Base-by-base conservation (phyloP, 2,329 filamentous ascomycete genomes). In the Fusarium duplospermum region DNA sequence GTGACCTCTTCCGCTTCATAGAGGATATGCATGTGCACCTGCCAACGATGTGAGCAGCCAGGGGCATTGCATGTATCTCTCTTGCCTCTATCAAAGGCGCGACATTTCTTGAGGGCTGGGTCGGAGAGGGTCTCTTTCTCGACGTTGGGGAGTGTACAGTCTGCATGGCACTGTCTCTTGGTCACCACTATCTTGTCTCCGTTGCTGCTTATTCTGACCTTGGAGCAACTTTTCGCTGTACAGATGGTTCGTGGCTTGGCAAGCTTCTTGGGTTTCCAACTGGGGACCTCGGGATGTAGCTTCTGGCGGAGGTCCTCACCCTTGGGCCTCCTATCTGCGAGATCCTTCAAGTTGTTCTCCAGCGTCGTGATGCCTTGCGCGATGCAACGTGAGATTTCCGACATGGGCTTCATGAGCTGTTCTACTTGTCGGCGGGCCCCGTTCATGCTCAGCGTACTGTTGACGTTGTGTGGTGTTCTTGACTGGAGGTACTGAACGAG, bases 391-490 rank as follows among this genome's bases (percentile, higher is more conserved):
- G 76, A 61, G 5, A 78, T 66, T 0, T 57, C 31, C 2, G 76
- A 70, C 64, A 78, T 78, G 1, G 76, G 76, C 2, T 66, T 47
- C 1, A 70, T 63, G 1, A 78, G 20, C 16, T 66, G 40, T 2
- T 24, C 2, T 7, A 78, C 70, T 0, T 57, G 33, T 31, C 50
- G 62, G 0, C 70, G 75, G 0, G 68, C 67, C 0, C 63, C 74
- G 0, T 78, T 76, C n/a, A 78, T 57, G 29, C 54, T 74, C 3
- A 77, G 33, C 0, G 73, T 78, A 29, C 72, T 77, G 7, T 50
- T 64, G 9, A 77, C 54, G 2, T 75, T 27, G 7, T 78, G 76
- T 1, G 76, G 73, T 4, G 38, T 27, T 16, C 66, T 40, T 10
- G 16, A 45, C 5, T 67, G 36, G 18, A 72, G 62, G 7, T 77